These are phyloP conservation scores for Zalaria obscura DNA, from an alignment of 2,329 filamentous ascomycete species.

Conservation along the genomic window DNA sequence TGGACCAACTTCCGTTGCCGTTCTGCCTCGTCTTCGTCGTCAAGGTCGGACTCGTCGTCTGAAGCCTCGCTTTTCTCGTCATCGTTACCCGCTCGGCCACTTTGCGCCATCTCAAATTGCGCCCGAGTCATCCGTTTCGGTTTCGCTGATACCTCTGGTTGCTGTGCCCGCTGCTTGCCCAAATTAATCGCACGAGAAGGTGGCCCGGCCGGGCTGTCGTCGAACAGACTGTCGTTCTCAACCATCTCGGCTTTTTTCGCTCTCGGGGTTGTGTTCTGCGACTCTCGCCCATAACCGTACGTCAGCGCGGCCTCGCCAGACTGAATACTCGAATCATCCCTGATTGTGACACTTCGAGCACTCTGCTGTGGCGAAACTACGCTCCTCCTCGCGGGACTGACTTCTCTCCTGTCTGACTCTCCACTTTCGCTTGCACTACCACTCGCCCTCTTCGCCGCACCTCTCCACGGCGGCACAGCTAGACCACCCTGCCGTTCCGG, in stretches of 20 bases:
- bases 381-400: too few species aligned
- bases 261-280: conserved; percentile 11
- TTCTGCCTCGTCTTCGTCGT: conserved; percentile 64
- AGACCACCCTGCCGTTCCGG: too few species aligned
- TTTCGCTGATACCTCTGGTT: not conserved
- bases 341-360: not conserved
- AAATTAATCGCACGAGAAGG: conserved; percentile 16
- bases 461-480: too few species aligned
- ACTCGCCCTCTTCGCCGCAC: too few species aligned
- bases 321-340: conserved; percentile 1
- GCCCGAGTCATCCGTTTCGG: conserved; percentile 77
- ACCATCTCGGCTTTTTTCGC: conserved; percentile 6
- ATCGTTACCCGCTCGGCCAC: conserved; percentile 16
- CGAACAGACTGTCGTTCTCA: conserved; percentile 13
- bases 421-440: too few species aligned
- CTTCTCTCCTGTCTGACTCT: too few species aligned
- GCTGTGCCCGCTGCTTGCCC: conserved; percentile 1
- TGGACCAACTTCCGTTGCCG: conserved; percentile 58
- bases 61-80: conserved; percentile 32
- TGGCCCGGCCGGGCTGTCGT: conserved; percentile 17
- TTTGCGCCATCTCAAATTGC: conserved; percentile 69
- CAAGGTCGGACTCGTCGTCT: conserved; percentile 48
- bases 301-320: conserved; percentile 9
- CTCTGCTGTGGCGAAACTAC: too few species aligned
- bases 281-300: conserved; percentile 6